Conservation (phyloP, 805 yeast species). For the Ogataea nitratoaversa region DNA sequence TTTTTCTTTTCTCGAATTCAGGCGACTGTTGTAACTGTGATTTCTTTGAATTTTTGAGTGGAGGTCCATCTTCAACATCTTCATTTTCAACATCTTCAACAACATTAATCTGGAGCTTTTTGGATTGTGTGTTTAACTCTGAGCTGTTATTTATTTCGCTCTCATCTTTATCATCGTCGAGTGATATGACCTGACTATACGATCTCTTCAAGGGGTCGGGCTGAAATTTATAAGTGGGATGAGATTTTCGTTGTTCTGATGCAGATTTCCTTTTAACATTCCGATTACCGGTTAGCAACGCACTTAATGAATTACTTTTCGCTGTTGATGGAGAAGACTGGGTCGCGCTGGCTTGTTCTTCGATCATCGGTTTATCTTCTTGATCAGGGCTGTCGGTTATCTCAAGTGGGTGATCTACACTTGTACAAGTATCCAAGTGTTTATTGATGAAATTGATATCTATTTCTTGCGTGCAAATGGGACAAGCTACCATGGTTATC, state of each 20-base stretch:
- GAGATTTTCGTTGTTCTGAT: not conserved
- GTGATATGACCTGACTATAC: not conserved
- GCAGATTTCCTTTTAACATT: slow-evolving; percentile 2
- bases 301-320: slow-evolving; percentile 9
- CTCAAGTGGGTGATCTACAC: not conserved
- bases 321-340: not conserved
- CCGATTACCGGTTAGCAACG: slow-evolving; percentile 14
- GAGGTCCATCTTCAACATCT: slow-evolving; percentile 4
- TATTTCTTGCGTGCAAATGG: slow-evolving; percentile 29
- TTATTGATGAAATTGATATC: slow-evolving; percentile 27
- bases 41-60: slow-evolving; percentile 4
- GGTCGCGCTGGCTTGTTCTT: not conserved
- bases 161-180: not conserved
- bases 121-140: too few species aligned
- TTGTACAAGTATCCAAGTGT: slow-evolving; percentile 32
- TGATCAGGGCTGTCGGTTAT: not conserved
- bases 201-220: not conserved
- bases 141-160: not conserved
- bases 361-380: not conserved
- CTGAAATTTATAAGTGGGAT: not conserved
- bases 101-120: too few species aligned
- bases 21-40: not conserved
- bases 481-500: slow-evolving; percentile 30
- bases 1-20: slow-evolving; percentile 3
- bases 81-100: too few species aligned